A percentile compares a stretch with the other conserved stretches of the same genome.
phyloP scores from a whole-genome alignment of 331 rosid species.

The Rhamnella rubrinervis region DNA sequence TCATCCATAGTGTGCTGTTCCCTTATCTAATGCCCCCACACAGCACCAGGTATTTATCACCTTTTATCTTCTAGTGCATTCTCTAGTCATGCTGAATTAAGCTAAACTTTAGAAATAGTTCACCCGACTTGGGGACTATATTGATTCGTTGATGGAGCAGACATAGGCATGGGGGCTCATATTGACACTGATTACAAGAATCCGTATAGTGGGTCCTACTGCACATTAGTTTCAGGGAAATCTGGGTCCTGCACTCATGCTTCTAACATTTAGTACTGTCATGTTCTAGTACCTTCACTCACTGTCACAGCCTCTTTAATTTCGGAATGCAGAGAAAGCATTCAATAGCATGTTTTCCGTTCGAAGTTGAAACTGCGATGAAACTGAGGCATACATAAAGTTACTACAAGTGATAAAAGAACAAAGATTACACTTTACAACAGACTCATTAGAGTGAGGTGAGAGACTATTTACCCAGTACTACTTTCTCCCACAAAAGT shows the following conservation, averaged over 20 bases:
- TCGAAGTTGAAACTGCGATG: not conserved
- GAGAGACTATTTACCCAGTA: not conserved
- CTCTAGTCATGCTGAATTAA: slow-evolving; percentile 23
- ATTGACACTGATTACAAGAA: not conserved
- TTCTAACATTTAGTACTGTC: not conserved
- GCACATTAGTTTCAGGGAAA: not conserved
- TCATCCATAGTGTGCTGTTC: not conserved
- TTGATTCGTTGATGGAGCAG: slow-evolving; percentile 13
- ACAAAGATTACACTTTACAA: not conserved
- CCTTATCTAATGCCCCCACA: slow-evolving; percentile 17
- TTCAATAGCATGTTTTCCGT: not conserved
- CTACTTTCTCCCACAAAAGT: not conserved
- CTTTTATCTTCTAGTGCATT: slow-evolving; percentile 11
- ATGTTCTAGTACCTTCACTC: slow-evolving; percentile 5
- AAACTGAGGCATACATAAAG: not conserved
- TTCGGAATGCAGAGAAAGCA: not conserved
- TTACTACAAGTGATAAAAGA: not conserved
- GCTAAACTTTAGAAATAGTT: not conserved
- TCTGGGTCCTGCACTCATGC: not conserved
- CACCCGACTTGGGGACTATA: slow-evolving; percentile 22
- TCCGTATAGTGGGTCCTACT: slow-evolving; percentile 11
- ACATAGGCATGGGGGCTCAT: not conserved
- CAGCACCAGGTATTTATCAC: slow-evolving; percentile 4
- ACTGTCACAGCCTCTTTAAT: not conserved
- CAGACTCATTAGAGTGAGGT: not conserved